phyloP scores from a whole-genome alignment of 345 rosid species.

The Lepidium didymum region DNA sequence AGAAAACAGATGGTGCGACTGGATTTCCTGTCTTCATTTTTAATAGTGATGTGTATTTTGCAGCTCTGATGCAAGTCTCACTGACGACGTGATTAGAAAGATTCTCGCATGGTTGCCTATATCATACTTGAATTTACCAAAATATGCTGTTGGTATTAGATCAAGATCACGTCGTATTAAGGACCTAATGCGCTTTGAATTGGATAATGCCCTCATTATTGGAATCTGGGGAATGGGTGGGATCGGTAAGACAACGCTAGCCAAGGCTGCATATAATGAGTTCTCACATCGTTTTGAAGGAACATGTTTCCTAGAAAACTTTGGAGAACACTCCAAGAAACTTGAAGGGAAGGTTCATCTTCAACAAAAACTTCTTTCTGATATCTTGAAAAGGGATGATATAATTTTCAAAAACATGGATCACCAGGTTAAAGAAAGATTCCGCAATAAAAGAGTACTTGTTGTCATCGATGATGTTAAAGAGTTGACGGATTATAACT shows the following conservation, averaged over 20 bases:
- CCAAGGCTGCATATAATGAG: conserved; percentile 10
- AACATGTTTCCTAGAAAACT: conserved; percentile 21
- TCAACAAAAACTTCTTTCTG: conserved; percentile 25
- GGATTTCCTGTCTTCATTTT: neutral
- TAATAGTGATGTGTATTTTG: neutral
- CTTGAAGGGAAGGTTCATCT: conserved; percentile 4
- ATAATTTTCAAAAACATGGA: neutral
- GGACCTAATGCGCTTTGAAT: neutral
- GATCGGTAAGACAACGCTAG: conserved; percentile 9
- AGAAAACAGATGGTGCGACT: neutral
- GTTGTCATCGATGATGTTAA: conserved; percentile 11
- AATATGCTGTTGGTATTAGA: neutral
- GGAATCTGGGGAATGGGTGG: conserved; percentile 30
- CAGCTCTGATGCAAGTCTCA: neutral
- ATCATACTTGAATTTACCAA: neutral
- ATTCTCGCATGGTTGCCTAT: neutral
- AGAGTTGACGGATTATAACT: neutral
- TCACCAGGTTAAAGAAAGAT: neutral
- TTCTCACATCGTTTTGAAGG: conserved; percentile 21
- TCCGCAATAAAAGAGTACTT: neutral
- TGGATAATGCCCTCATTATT: conserved; percentile 3
- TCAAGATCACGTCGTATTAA: neutral
- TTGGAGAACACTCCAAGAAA: conserved; percentile 13
- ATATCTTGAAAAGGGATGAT: neutral
- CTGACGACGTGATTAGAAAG: neutral